phyloP scores from a whole-genome alignment of 768 basidiomycete genomes.

The Cantharellus anzutake region DNA sequence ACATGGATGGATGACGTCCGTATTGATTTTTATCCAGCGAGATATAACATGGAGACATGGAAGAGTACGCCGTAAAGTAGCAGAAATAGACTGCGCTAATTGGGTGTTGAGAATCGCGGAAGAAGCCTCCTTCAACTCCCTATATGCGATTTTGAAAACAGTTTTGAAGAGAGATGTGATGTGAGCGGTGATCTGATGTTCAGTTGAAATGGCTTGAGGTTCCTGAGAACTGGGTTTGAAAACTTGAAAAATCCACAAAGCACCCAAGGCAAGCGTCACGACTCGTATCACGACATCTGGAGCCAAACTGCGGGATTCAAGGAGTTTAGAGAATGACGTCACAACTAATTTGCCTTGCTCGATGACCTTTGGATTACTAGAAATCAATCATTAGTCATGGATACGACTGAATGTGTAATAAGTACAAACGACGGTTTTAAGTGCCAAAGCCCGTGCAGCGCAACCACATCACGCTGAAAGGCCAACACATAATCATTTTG shows the following conservation, averaged over 20 bases:
- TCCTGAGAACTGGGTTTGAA: neutral
- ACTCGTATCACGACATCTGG: constrained; percentile 59
- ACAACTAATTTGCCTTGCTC: constrained; percentile 18
- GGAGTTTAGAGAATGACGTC: constrained; percentile 37
- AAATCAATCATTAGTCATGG: neutral
- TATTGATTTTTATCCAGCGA: constrained; percentile 75
- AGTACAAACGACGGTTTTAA: constrained; percentile 34
- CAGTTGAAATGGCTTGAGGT: neutral
- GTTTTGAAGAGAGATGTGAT: constrained; percentile 27
- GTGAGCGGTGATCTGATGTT: constrained; percentile 16
- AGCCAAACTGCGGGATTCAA: constrained; percentile 50
- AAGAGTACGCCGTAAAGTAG: constrained; percentile 65
- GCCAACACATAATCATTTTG: constrained; percentile 17
- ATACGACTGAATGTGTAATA: constrained; percentile 3
- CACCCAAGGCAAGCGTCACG: constrained; percentile 55
- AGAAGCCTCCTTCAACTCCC: constrained; percentile 18
- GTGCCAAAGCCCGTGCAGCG: constrained; percentile 59
- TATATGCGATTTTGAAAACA: constrained; percentile 30
- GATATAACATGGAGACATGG: constrained; percentile 73
- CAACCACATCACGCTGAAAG: constrained; percentile 41
- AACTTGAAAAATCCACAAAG: constrained; percentile 56
- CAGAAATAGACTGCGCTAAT: constrained; percentile 68
- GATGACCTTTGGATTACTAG: constrained; percentile 2
- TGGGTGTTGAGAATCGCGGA: constrained; percentile 26
- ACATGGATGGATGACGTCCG: constrained; percentile 12